These are phyloP conservation scores for Hemerocallis citrina DNA, from an alignment of 106 monocot genomes.

Conservation along the genomic window DNA sequence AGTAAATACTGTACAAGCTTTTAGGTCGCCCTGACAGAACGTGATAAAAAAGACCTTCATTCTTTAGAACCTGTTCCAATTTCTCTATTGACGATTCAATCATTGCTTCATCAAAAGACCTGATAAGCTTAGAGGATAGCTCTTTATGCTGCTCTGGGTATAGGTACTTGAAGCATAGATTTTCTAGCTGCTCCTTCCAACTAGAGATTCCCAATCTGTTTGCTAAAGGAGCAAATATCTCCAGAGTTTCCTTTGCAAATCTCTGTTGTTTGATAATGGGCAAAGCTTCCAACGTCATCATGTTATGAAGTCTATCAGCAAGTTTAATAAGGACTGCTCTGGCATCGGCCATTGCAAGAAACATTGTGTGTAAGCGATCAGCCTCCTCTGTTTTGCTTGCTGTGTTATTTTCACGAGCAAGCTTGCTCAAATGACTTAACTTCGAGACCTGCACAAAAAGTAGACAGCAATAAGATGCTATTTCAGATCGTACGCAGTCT, in stretches of 20 bases:
- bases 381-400: conserved; percentile 78
- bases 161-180: conserved; percentile 84
- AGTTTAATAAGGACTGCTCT: conserved; percentile 97
- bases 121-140: conserved; percentile 50
- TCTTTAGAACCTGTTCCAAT: conserved; percentile 56
- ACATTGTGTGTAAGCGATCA: conserved; percentile 91
- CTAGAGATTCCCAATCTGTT: conserved; percentile 79
- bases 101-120: conserved; percentile 58
- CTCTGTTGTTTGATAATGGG: conserved; percentile 71
- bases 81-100: conserved; percentile 56
- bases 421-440: conserved; percentile 88
- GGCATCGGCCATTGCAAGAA: conserved; percentile 95
- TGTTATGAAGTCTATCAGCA: conserved; percentile 95
- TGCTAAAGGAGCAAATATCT: conserved; percentile 90
- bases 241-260: conserved; percentile 92
- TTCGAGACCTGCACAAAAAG: conserved; percentile 69
- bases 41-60: conserved; percentile 60
- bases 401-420: conserved; percentile 91
- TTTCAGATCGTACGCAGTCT: background rate
- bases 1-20: conserved; percentile 86
- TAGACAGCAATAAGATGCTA: conserved; percentile 1
- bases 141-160: conserved; percentile 60
- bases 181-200: conserved; percentile 95
- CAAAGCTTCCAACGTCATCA: conserved; percentile 90
- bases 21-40: conserved; percentile 72